A percentile compares a stretch with the other conserved stretches of the same genome.
Evolutionary conservation across 345 rosid species (phyloP).

Genomic region (Sisymbrium altissimum): DNA sequence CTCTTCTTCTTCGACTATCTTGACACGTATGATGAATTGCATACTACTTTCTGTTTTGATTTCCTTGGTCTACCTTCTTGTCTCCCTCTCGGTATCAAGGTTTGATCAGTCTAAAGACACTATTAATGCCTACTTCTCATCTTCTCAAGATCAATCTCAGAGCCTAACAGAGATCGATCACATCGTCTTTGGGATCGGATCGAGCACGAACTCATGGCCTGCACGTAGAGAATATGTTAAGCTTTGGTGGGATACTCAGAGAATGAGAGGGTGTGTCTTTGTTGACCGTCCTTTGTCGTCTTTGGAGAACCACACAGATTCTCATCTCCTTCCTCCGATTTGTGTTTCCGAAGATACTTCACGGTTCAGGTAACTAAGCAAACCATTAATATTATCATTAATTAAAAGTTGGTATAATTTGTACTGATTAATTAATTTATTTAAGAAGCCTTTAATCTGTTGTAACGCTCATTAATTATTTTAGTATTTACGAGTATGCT

Average conservation of each 20-base stretch:
- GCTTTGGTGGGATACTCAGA: conserved; percentile 68
- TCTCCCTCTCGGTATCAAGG: conserved; percentile 41
- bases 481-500: background rate
- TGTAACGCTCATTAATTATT: background rate
- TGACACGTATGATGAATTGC: conserved; percentile 33
- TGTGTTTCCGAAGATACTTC: conserved; percentile 76
- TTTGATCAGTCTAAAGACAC: conserved; percentile 37
- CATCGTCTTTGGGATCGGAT: conserved; percentile 67
- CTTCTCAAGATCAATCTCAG: conserved; percentile 32
- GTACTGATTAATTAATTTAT: background rate
- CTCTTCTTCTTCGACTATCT: conserved; percentile 15
- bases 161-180: conserved; percentile 46
- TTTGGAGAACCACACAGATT: conserved; percentile 14
- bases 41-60: conserved; percentile 40
- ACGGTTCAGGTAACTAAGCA: conserved; percentile 36
- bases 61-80: conserved; percentile 44
- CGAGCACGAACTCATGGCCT: conserved; percentile 53
- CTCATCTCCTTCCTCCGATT: conserved; percentile 51
- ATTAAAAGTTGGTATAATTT: background rate
- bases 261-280: conserved; percentile 77
- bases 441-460: background rate
- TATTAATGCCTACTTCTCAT: conserved; percentile 17
- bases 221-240: conserved; percentile 53
- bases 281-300: conserved; percentile 34
- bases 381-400: background rate